These are phyloP conservation scores for Ganoderma lingzhi DNA, from an alignment of 1,284 basidiomycete genomes.

Conservation along the genomic window DNA sequence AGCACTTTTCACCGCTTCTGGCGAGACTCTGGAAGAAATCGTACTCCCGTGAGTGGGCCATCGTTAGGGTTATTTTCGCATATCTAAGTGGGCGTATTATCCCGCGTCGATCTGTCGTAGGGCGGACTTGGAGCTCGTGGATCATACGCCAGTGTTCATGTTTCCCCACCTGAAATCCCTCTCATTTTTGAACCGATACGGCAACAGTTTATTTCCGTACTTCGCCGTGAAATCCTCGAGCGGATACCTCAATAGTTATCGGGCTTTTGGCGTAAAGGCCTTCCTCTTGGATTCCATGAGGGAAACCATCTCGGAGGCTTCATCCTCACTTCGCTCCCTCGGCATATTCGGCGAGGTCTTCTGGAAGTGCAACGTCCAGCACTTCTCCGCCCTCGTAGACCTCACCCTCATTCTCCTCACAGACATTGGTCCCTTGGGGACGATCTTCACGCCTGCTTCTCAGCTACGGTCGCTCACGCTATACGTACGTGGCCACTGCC, in stretches of 20 bases:
- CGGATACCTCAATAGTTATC: too few relatives aligned
- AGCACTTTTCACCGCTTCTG: background rate
- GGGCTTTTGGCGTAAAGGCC: too few relatives aligned
- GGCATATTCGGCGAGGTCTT: background rate
- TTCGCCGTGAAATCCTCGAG: too few relatives aligned
- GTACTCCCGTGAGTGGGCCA: background rate
- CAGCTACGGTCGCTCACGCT: background rate
- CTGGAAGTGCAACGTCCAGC: background rate
- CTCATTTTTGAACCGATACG: background rate
- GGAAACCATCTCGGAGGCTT: background rate
- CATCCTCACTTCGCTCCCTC: background rate
- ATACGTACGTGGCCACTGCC: background rate
- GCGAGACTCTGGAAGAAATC: background rate
- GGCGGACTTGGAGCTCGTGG: background rate
- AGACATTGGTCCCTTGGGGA: background rate
- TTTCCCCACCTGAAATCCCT: background rate
- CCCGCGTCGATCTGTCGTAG: background rate
- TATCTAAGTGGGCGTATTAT: too few relatives aligned
- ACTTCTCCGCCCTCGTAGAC: background rate
- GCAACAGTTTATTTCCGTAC: background rate
- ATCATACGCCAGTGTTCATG: background rate
- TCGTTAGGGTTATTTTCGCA: background rate
- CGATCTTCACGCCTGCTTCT: background rate
- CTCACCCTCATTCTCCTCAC: background rate
- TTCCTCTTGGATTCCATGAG: background rate